phyloP scores from a whole-genome alignment of 768 basidiomycete species.

The Lentinus tigrinus region DNA sequence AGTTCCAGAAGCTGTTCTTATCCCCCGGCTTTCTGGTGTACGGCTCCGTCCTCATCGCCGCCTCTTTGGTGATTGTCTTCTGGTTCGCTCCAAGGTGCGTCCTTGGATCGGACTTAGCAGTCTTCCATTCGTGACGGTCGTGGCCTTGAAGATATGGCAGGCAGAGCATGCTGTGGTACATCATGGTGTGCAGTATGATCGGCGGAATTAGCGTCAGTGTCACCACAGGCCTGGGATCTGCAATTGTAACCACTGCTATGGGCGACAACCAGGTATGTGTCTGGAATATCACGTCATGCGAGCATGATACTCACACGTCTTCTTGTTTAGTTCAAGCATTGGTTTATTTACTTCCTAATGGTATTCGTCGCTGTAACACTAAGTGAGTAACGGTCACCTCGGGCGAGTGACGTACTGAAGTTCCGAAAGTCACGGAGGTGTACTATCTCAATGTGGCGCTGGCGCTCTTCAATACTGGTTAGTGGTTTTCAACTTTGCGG shows the following conservation, averaged over 20 bases:
- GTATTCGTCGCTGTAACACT: constrained; percentile 83
- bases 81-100: constrained; percentile 78
- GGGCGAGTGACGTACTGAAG: constrained; percentile 1
- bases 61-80: constrained; percentile 71
- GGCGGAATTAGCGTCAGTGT: constrained; percentile 94
- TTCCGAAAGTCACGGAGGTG: constrained; percentile 72
- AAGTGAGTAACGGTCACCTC: constrained; percentile 41
- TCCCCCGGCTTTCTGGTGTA: constrained; percentile 80
- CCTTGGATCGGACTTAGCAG: too few relatives aligned
- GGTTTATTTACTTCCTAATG: constrained; percentile 89
- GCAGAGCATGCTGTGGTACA: constrained; percentile 94
- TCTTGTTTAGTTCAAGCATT: constrained; percentile 71
- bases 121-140: neutral
- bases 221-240: constrained; percentile 89
- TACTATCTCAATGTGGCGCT: constrained; percentile 96
- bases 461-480: constrained; percentile 90
- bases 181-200: constrained; percentile 92
- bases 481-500: constrained; percentile 22
- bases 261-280: constrained; percentile 73
- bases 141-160: constrained; percentile 65
- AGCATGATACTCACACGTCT: neutral
- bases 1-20: constrained; percentile 79
- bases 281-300: constrained; percentile 28
- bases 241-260: constrained; percentile 77
- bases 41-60: constrained; percentile 58